Evolutionary conservation across 2,329 filamentous ascomycete species (phyloP), one percentile per base, ranked within the genome.

Genomic region (Alternaria arborescens): DNA sequence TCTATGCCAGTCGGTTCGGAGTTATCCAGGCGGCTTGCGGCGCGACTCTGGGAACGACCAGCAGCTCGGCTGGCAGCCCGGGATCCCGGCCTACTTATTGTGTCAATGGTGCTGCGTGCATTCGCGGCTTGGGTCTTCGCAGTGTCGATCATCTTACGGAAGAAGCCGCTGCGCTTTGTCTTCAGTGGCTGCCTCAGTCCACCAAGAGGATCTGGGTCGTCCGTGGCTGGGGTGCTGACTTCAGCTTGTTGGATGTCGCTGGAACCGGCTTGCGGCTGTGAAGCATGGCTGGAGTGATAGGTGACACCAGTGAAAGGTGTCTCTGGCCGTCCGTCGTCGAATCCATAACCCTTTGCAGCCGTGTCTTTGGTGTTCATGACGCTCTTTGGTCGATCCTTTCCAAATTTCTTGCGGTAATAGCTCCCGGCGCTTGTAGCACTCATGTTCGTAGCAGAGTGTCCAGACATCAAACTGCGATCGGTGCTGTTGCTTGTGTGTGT

Each of bases 381-480:
- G 72, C 89, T 92, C 65, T 88, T 87, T 16, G 89, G 84, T 63
- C 89, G 69, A 42, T 79, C 78, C 36, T 72, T 78, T 71, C 84
- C 75, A 78, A 82, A 75, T 66, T 89, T 90, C 72, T 91, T 91
- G 62, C 94, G 88, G 30, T 93, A 94, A 66, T 96, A 88, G 79
- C 94, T 98, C 55, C 94, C 95, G 16, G 95, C 95, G 79, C 95
- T 98, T 16, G 95, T 98, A 52, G 93, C 92, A 77, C 94, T 98
- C 79, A 97, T 93, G 12, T 87, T 94, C 52, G 94, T 89, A 0
- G 95, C 95, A 54, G 95, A 98, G 53, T 88, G 86, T 3, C 94
- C 95, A 77, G 94, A 98, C 94, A 97, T 97, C 43, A 99, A 79
- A 71, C 92, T 98, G 70, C 90, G 88, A 69, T 90, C 89, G 16